Percentiles rank a stretch among this genome's conserved stretches.
Conservation (phyloP, 2,329 filamentous ascomycete genomes). For the Xylaria sp. region DNA sequence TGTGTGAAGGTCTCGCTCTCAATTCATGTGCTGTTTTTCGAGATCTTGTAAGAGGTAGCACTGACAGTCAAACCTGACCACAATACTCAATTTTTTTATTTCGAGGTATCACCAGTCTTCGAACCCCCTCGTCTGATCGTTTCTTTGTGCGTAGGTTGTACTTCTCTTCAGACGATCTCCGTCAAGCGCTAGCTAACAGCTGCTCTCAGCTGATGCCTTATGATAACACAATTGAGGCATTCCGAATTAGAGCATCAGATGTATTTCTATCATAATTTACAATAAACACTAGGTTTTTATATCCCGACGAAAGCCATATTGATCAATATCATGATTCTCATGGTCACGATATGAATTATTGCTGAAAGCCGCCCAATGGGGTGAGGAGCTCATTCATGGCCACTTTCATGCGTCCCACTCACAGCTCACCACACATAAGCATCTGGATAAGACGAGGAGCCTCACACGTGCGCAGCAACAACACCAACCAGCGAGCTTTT, state of each 20-base stretch:
- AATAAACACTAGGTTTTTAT: too few relatives aligned
- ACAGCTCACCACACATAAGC: slow-evolving; percentile 6
- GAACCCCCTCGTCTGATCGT: background rate
- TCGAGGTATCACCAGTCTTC: too few relatives aligned
- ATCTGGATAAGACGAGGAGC: background rate
- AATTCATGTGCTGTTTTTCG: background rate
- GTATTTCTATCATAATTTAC: background rate
- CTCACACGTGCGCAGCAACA: background rate
- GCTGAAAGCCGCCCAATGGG: background rate
- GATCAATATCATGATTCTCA: background rate
- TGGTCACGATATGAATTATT: background rate
- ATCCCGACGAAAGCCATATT: background rate
- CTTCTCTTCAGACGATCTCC: background rate
- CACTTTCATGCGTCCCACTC: slow-evolving; percentile 14
- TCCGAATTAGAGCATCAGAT: background rate
- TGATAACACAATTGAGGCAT: background rate
- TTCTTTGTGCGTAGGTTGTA: background rate
- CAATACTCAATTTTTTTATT: too few relatives aligned
- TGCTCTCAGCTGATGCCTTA: slow-evolving; percentile 23
- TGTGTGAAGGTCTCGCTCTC: background rate
- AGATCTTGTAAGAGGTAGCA: background rate
- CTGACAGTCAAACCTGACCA: background rate
- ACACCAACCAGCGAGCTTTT: background rate
- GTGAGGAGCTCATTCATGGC: slow-evolving; percentile 18
- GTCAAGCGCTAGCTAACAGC: slow-evolving; percentile 3